Percentiles rank a stretch among this genome's conserved stretches.
phyloP scores from a whole-genome alignment of 2,329 filamentous ascomycete species.

The Ophiostoma tasmaniense region DNA sequence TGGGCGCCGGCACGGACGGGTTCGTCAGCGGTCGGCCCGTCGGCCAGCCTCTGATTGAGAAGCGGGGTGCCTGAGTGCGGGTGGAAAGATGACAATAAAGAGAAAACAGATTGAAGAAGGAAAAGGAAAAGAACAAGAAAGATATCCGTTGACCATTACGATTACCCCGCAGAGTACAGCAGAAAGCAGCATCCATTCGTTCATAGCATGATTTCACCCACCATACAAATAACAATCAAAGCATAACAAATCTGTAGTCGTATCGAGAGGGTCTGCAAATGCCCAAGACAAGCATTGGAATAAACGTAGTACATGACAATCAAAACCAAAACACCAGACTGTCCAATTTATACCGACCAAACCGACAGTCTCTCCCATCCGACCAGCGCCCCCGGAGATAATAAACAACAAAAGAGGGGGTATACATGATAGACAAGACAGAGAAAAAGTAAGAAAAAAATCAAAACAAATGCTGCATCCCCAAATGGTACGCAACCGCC shows the following conservation, averaged over 20 bases:
- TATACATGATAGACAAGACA: neutral
- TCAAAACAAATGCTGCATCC: constrained; percentile 42
- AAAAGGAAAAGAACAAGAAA: neutral
- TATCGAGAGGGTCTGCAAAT: no score
- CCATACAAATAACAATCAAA: no score
- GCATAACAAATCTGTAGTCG: no score
- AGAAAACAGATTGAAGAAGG: neutral
- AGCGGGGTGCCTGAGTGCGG: constrained; percentile 14
- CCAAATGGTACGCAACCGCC: constrained; percentile 42
- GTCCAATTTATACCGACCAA: neutral
- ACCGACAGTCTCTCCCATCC: neutral
- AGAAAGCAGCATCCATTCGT: no score
- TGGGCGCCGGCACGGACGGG: constrained; percentile 45
- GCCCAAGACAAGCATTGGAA: neutral
- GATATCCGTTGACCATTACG: neutral
- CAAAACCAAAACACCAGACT: neutral
- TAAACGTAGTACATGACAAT: neutral
- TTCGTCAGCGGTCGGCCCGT: constrained; percentile 42
- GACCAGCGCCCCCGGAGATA: neutral
- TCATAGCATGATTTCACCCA: no score
- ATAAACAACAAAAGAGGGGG: neutral
- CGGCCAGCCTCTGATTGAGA: constrained; percentile 42
- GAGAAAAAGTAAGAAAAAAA: neutral
- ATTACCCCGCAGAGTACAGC: no score
- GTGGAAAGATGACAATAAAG: neutral